Base-by-base conservation (phyloP, 805 yeast genomes). In the Candida adriatica region DNA sequence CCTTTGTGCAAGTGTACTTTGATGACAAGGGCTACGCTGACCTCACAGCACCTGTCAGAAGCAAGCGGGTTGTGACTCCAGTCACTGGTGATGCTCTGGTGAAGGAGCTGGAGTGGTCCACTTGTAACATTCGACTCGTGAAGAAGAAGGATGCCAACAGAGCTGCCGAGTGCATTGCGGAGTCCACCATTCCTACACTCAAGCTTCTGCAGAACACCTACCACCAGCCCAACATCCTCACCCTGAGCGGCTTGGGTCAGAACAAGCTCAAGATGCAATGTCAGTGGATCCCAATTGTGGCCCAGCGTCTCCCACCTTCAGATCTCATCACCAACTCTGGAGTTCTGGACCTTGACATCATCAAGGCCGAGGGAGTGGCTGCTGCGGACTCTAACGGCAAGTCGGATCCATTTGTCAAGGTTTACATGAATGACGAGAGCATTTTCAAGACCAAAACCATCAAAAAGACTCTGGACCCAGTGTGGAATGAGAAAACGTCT, bases 381-480 rank as follows among this genome's bases (percentile, higher is more conserved):
- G 70, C 95, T 10, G 94, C 88, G n/a, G 99, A 92, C 59, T 65
- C 83, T 18, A 80, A 79, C 46, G 97, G 97, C 30, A 81, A 82
- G 54, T 85, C 96, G 4, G 99, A 92, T 59, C 99, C 99, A 34
- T 90, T 77, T 55, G 68, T 76, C 38, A 72, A 76, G 48, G 68
- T 86, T 41, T 76, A 67, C 49, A 51, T 85, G 47, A 77, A 88
- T 58, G 79, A 79, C 24, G 65, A 63, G 11, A 54, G 60, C 20
- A 64, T 82, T 38, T 76, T 62, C 65, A 86, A 85, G 63, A 73
- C 95, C 22, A 79, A 84, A 59, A 79, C 79, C 18, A 64, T 73
- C 39, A 92, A 88, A 69, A 87, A 80, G 68, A 86, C 96, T 0
- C 66, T 92, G 45, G 72, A 82, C 37, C 99, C 99, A n/a, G 71